Percentiles rank a stretch among this genome's conserved stretches.
These are phyloP conservation scores for Musa itinerans DNA, from an alignment of 176 grass and related monocot species.

Conservation along the genomic window DNA sequence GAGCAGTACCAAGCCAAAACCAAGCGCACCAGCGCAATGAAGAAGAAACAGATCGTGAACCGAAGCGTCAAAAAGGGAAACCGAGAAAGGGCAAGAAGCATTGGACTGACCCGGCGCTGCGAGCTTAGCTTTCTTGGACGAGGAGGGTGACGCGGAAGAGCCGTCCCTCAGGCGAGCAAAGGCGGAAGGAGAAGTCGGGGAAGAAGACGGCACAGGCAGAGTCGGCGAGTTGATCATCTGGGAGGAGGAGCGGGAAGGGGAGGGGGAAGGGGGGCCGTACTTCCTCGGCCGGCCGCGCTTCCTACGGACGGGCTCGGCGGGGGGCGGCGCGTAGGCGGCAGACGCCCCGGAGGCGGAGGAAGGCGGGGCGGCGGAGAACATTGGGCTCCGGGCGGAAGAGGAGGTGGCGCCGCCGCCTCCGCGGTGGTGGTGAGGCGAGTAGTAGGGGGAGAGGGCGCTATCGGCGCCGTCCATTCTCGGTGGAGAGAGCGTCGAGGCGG, in stretches of 20 bases:
- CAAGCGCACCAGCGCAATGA: not conserved
- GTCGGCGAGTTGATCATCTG: not conserved
- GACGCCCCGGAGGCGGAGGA: conserved; percentile 8
- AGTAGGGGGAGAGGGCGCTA: not conserved
- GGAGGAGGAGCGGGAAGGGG: not conserved
- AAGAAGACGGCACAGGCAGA: not conserved
- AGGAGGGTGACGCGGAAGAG: not conserved
- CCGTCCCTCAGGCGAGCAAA: not conserved
- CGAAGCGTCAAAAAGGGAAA: not conserved
- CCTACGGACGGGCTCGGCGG: conserved; percentile 3
- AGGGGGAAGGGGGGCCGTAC: conserved; percentile 1
- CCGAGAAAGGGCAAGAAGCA: not conserved
- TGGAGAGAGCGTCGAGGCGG: conserved; percentile 2
- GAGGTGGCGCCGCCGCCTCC: not conserved
- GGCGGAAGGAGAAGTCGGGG: not conserved
- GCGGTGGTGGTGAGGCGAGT: not conserved
- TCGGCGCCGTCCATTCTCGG: conserved; percentile 13
- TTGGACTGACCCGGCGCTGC: not conserved
- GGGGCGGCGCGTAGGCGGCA: conserved; percentile 3
- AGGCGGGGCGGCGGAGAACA: not conserved
- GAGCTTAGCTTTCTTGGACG: conserved; percentile 10
- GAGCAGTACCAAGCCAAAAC: not conserved
- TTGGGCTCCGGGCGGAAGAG: not conserved
- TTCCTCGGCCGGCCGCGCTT: conserved; percentile 17
- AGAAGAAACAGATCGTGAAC: not conserved